Base-by-base conservation (phyloP, 1,284 basidiomycete genomes). In the Malassezia obtusa region DNA sequence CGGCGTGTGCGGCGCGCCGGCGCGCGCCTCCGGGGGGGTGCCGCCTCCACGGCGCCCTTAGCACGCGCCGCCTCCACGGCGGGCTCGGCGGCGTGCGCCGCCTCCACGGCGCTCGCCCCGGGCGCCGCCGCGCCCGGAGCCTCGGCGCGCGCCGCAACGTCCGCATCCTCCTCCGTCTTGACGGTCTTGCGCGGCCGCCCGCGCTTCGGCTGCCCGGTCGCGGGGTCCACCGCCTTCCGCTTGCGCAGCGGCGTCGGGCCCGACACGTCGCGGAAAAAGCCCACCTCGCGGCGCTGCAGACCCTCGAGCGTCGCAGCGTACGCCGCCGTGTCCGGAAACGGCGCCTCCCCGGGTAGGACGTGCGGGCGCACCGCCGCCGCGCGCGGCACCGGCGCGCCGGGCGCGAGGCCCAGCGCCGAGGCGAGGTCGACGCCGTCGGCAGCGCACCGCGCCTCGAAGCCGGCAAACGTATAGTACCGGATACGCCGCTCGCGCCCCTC, bases 401-500 rank as follows among this genome's bases (percentile, higher is more conserved):
- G 32, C 12, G 45, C 2, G 7, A 26, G 12, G 5, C 53, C 53
- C 4, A 56, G 53, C 17, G 48, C 53, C 15, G 31, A 22, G 26
- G 39, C 39, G 19, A 56, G 31, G 15, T 49, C 39, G 14, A 56
- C 30, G 8, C 45, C 53, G 15, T 46, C 41, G 22, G 9, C 22
- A 9, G 19, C 43, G 37, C 53, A 56, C 15, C 30, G 40, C 26
- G 6, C 43, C 10, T 22, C 21, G 32, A 56, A 56, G 22, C 43
- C 48, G 14, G 33, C 30, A 21, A 37, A 45, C 15, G 48, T 45
- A 45, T 56, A 56, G 28, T 56, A 56, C 6, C 53, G 53, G 31
- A 56, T 50, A 1, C 53, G 53, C 19, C 53, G 47, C 45, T 56
- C 53, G n/a, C 53, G 53, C 12, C 53, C 53, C 12, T 45, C 30